Conservation (phyloP, 2,329 filamentous ascomycete genomes). For the Microcyclospora tardicrescens region DNA sequence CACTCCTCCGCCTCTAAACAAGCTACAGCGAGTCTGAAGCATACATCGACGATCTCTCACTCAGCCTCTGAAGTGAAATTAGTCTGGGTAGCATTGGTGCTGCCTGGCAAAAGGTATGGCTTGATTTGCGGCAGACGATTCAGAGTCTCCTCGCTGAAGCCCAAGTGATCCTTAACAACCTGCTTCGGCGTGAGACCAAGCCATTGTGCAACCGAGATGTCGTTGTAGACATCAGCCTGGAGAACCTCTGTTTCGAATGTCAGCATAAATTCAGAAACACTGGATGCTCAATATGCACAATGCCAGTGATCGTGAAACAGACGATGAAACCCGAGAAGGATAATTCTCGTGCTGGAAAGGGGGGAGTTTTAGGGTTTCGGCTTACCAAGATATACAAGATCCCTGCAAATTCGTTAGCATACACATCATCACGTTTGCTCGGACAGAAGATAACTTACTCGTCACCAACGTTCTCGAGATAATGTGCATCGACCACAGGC, state of each 20-base stretch:
- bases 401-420: constrained; percentile 8
- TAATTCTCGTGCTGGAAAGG: too few species aligned
- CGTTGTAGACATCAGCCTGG: constrained; percentile 39
- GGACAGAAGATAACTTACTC: constrained; percentile 16
- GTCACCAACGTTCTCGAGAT: constrained; percentile 48
- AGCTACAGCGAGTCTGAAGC: too few species aligned
- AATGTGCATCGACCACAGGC: constrained; percentile 42
- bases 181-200: constrained; percentile 37
- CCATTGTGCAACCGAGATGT: constrained; percentile 47
- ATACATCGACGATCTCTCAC: not conserved
- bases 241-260: constrained; percentile 34
- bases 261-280: not conserved
- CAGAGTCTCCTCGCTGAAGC: constrained; percentile 19
- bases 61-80: constrained; percentile 22
- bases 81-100: constrained; percentile 24
- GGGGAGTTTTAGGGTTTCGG: not conserved
- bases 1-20: too few species aligned
- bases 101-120: constrained; percentile 27
- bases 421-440: too few species aligned
- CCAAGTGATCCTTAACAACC: constrained; percentile 24
- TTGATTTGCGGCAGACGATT: constrained; percentile 26
- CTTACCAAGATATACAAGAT: constrained; percentile 40
- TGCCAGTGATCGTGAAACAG: not conserved
- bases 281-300: not conserved
- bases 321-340: too few species aligned